Evolutionary conservation across 805 yeast genomes (phyloP), one percentile per base, ranked within the genome.

Genomic region (Pachysolen tannophilus): DNA sequence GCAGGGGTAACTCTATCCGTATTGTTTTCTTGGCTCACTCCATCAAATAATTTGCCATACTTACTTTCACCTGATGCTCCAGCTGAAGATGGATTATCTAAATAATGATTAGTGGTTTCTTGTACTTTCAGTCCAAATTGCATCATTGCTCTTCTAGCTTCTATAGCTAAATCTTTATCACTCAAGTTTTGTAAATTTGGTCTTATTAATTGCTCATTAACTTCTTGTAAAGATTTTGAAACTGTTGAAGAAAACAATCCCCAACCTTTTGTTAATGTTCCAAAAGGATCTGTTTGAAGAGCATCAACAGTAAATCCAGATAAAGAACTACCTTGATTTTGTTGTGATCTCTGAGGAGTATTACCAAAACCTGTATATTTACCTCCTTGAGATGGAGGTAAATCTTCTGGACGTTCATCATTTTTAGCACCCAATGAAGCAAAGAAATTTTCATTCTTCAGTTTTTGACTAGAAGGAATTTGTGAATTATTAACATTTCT

Each of bases 71-170:
- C 29, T 3, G 29, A 26, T 11, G 30, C 19, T 8, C 45, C 42
- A 6, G 40, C 39, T 13, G 65, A 63, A 42, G 66, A 69, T 48
- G 74, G 69, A n/a, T 80, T 77, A 43, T 78, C 81, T 35, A 75
- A 77, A 19, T 94, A 84, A 45, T 75, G 76, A 41, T 66, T 71
- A 23, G 94, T 82, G 1, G 96, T 85, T 46, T 87, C 94, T 55
- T 83, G 94, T 63, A 90, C 82, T 52, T 78, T 86, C 53, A 84
- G 94, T 32, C 97, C 96, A 62, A 90, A 92, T 64, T 92, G 97
- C 40, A 85, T 80, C 72, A 94, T 84, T n/a, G 97, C 97, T 46
- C 86, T 75, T 43, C 72, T 77, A 4, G 97, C 92, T 51, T 86
- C 94, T 37, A 60, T 65, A 17, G 94, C 76, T 29, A 84, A 57